Evolutionary conservation across 768 basidiomycete species (phyloP).

Genomic region (Tricholoma matsutake): DNA sequence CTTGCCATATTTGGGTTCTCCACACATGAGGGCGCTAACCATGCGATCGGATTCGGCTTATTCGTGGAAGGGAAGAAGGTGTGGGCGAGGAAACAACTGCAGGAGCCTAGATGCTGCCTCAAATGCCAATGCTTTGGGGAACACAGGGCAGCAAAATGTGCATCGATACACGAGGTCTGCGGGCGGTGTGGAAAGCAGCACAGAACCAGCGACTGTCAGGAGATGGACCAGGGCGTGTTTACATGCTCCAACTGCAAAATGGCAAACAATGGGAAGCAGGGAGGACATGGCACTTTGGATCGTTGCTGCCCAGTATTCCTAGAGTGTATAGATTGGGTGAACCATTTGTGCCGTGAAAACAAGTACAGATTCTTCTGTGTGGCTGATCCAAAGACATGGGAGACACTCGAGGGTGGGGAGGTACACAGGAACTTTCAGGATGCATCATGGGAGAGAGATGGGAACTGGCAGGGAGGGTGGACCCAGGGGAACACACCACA

Average conservation of each 20-base stretch:
- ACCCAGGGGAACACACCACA: background rate
- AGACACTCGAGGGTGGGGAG: no score
- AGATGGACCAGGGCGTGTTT: background rate
- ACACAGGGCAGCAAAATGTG: conserved; percentile 18
- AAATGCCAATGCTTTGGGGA: conserved; percentile 13
- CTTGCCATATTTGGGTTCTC: background rate
- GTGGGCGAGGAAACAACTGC: conserved; percentile 8
- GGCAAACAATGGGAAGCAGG: background rate
- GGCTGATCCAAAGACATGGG: no score
- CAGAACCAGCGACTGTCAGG: conserved; percentile 14
- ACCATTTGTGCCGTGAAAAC: background rate
- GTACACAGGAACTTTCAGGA: background rate
- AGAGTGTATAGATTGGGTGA: background rate
- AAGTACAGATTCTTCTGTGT: background rate
- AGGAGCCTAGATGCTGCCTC: conserved; percentile 14
- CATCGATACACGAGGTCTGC: conserved; percentile 5
- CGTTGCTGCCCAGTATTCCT: background rate
- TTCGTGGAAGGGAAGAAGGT: conserved; percentile 14
- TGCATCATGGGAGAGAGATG: background rate
- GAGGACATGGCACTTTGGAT: background rate
- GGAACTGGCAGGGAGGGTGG: background rate
- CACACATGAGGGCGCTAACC: conserved; percentile 10
- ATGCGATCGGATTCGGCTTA: conserved; percentile 6
- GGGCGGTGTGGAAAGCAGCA: conserved; percentile 14
- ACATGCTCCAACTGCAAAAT: conserved; percentile 22